These are phyloP conservation scores for Caulochytrium protostelioides DNA, from an alignment of 371 early-diverging fungal genomes.

Conservation along the genomic window DNA sequence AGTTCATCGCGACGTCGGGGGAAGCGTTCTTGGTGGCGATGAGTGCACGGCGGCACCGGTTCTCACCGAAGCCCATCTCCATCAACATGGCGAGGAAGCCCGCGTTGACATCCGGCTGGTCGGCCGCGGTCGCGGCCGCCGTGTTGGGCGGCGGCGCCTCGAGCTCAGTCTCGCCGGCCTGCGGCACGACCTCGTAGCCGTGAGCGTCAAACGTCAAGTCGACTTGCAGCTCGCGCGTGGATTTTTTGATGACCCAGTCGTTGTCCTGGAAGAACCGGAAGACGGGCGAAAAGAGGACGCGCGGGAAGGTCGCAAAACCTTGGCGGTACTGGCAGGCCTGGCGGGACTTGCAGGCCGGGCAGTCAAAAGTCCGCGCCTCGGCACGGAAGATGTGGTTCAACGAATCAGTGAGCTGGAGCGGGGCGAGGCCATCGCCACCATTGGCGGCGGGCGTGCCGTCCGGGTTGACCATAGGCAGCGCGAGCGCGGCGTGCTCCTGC, in stretches of 20 bases:
- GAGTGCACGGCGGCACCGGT: conserved; percentile 58
- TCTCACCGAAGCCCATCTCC: conserved; percentile 76
- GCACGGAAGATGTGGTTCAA: too few relatives aligned
- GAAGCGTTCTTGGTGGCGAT: conserved; percentile 35
- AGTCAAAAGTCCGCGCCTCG: too few relatives aligned
- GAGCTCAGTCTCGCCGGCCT: background rate
- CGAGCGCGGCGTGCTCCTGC: too few relatives aligned
- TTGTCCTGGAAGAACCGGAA: conserved; percentile 57
- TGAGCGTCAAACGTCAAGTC: background rate
- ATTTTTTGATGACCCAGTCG: conserved; percentile 53
- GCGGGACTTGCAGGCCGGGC: too few relatives aligned
- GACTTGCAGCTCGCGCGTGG: conserved; percentile 35
- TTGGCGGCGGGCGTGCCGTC: too few relatives aligned
- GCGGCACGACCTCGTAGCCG: background rate
- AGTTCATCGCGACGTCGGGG: conserved; percentile 72
- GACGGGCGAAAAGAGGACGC: conserved; percentile 53
- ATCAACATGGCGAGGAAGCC: too few relatives aligned
- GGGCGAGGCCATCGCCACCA: too few relatives aligned
- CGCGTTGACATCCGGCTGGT: too few relatives aligned
- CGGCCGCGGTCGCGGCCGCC: too few relatives aligned
- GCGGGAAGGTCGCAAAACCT: conserved; percentile 59
- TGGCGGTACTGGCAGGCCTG: background rate
- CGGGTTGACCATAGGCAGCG: too few relatives aligned
- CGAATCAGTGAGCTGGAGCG: too few relatives aligned
- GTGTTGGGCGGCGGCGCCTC: too few relatives aligned